Conservation (phyloP, 1,139 yeast species). For the Diutina catenulata region DNA sequence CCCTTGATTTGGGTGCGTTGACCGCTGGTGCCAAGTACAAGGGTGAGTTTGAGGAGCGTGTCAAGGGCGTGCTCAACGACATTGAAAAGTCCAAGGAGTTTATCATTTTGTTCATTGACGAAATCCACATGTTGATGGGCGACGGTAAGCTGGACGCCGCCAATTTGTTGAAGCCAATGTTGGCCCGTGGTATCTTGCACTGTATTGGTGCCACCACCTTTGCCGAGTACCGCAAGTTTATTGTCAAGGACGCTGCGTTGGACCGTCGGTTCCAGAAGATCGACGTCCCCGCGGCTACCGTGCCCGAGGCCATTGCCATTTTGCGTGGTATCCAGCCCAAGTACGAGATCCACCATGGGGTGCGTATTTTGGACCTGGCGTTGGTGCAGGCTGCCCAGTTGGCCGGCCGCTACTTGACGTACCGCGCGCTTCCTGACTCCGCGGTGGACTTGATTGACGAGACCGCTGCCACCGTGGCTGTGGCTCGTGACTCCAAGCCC, state of each 20-base stretch:
- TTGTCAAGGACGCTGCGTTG: conserved; percentile 96
- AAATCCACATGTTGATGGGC: conserved; percentile 98
- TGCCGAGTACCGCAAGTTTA: conserved; percentile 83
- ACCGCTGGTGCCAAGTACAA: conserved; percentile 98
- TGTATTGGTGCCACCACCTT: conserved; percentile 98
- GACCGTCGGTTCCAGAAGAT: conserved; percentile 97
- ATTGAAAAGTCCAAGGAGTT: conserved; percentile 79
- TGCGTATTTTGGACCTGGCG: conserved; percentile 90
- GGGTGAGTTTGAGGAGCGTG: conserved; percentile 97
- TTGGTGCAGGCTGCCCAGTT: conserved; percentile 90
- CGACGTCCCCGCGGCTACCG: conserved; percentile 89
- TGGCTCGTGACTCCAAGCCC: conserved; percentile 95
- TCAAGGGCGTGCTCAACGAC: conserved; percentile 91
- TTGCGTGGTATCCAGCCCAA: conserved; percentile 93
- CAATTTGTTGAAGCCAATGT: conserved; percentile 89
- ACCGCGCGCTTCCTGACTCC: conserved; percentile 92
- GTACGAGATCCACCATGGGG: conserved; percentile 97
- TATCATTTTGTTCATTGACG: conserved; percentile 88
- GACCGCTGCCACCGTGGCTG: conserved; percentile 95
- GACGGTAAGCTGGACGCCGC: conserved; percentile 95
- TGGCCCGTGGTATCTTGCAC: conserved; percentile 91
- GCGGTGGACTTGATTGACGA: conserved; percentile 97
- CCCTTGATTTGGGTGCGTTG: conserved; percentile 87
- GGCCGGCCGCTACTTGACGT: conserved; percentile 89
- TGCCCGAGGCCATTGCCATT: conserved; percentile 88